Base-by-base conservation (phyloP, 2,329 filamentous ascomycete genomes). In the Zasmidium angulare region DNA sequence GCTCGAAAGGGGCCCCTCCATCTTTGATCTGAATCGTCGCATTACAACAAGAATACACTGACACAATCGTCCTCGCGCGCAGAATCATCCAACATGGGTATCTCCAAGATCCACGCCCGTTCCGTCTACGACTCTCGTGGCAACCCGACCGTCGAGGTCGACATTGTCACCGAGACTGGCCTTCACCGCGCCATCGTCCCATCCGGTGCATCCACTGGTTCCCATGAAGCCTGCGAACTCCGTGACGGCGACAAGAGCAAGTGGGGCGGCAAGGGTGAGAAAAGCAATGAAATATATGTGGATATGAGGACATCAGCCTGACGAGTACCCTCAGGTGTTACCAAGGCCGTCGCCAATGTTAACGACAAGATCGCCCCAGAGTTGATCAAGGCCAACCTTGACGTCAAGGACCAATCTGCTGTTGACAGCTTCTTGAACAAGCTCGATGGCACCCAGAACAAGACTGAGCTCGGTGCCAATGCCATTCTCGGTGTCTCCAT, bases 141-240 rank as follows among this genome's bases (percentile, higher is more conserved):
- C 78, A 99, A 99, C 88, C 95, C 95, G 75, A 99, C 95, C 77
- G 93, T 97, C 75, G 93, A 98, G 86, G 93, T 98, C 74, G 93
- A 97, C 78, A 87, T 97, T 72, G 89, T 96, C 81, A 97, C 93
- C 72, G 91, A 96, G 83, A 96, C 90, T 72, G 93, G 93, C 75
- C 88, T 98, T 66, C 93, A 97, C 87, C 92, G 93, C 76, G 93
- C 93, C 77, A 97, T 97, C 77, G 93, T 98, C 66, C 93, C 93
- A 73, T 97, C 93, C 68, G 93, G 93, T 78, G 93, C 93, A 74
- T 97, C 93, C 72, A 97, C 93, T 73, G 92, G 79, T 66, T 79
- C 78, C 59, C 78, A 82, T 73, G 79, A 82, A 71, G 80, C 79
- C 53, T 81, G 78, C 73, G 80, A 82, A 71, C 78, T 82, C 66